Base-by-base conservation (phyloP, 306 rosid genomes). In the Dryas alaskensis region DNA sequence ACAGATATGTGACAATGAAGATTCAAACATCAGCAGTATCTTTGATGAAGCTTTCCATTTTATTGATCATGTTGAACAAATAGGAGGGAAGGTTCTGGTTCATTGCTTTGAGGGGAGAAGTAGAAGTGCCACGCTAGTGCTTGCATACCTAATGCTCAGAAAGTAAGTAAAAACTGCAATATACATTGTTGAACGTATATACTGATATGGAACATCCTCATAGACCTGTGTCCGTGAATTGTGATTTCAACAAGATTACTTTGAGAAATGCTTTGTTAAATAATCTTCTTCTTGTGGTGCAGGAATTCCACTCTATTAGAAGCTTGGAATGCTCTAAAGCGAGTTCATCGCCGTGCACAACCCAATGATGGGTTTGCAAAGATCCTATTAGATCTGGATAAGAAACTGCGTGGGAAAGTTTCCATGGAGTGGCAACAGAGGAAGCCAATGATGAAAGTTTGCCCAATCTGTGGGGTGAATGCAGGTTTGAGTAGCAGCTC, bases 51-150 rank as follows among this genome's bases (percentile, higher is more conserved):
- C 98, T 10, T 82, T 86, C 49, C 87, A 83, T 76, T 87, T 90
- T 66, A 81, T 88, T 60, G 91, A 89, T 76, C 14, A 61, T 42
- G 97, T 92, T 78, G 99, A 94, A 72, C 83, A 83, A 82, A 76
- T 12, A 7, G 88, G 92, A 19, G 96, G 90, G 69, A 92, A 68
- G 82, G 87, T 94, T 60, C 77, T 94, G 59, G 99, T 94, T 60
- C 99, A 94, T 76, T 94, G 99, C 87, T 94, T 94, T 78, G 99
- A 94, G 76, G 99, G 99, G 57, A 94, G 64, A 82, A 94, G 99
- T 84, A 84, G 99, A 87, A 94, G 99, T 79, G 97, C 88, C 53
- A 88, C 96, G 0, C 63, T 90, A 74, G 96, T 94, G 79, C 87
- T 94, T 68, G 99, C 99, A 39, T 92, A 90, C 93, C 85, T 92